Evolutionary conservation across 148 eudicot genomes (phyloP).

Genomic region (Fagopyrum esculentum): DNA sequence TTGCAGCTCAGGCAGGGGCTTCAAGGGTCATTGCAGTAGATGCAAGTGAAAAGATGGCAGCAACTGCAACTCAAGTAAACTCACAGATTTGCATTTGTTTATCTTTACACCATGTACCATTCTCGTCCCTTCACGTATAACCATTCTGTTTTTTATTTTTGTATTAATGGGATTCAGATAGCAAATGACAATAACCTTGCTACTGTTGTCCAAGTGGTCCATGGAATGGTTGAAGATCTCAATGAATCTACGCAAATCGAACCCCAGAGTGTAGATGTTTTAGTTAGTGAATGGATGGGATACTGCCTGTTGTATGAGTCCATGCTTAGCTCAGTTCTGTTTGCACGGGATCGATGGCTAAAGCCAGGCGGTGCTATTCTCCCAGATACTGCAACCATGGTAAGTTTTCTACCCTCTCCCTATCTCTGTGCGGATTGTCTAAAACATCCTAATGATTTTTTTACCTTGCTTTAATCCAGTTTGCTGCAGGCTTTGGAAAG

Average conservation of each 20-base stretch:
- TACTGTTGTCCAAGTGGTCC: constrained; percentile 49
- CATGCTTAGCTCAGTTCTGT: constrained; percentile 83
- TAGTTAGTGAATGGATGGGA: constrained; percentile 98
- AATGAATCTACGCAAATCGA: constrained; percentile 32
- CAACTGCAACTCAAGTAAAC: constrained; percentile 72
- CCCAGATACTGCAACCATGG: constrained; percentile 95
- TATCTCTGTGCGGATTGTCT: constrained; percentile 3
- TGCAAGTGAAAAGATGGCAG: constrained; percentile 93
- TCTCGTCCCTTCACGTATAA: neutral
- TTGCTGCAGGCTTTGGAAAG: constrained; percentile 90
- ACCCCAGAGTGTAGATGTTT: constrained; percentile 75
- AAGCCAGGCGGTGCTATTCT: constrained; percentile 98
- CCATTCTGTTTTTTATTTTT: constrained; percentile 3
- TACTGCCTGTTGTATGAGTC: constrained; percentile 94
- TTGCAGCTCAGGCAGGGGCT: constrained; percentile 97
- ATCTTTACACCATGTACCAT: neutral
- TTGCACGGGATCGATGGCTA: constrained; percentile 89
- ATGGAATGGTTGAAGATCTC: constrained; percentile 96
- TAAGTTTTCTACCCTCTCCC: constrained; percentile 19
- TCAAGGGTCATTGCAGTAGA: constrained; percentile 85
- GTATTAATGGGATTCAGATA: constrained; percentile 39
- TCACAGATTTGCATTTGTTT: neutral
- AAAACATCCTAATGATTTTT: constrained; percentile 9
- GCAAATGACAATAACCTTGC: constrained; percentile 69
- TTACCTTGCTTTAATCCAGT: constrained; percentile 32